phyloP scores from a whole-genome alignment of 1,139 yeast species.

The Pichia sorboxylosa region DNA sequence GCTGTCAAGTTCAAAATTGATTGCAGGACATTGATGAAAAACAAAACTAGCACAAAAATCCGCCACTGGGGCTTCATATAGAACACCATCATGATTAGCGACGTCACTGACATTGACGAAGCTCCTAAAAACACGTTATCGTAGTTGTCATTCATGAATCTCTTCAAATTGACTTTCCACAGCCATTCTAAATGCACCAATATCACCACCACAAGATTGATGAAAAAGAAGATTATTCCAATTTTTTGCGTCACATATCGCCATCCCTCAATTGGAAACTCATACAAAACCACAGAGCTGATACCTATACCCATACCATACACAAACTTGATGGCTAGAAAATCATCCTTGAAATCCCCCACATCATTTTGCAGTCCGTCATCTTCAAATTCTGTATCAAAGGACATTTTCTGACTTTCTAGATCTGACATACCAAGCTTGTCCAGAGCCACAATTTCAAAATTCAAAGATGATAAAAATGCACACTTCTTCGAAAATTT shows the following conservation, averaged over 20 bases:
- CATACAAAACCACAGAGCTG: slow-evolving; percentile 43
- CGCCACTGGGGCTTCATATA: slow-evolving; percentile 26
- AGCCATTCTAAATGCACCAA: slow-evolving; percentile 29
- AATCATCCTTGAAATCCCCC: too few relatives aligned
- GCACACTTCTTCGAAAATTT: too few relatives aligned
- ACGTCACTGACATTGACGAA: slow-evolving; percentile 63
- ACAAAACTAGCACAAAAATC: slow-evolving; percentile 41
- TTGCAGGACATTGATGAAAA: slow-evolving; percentile 54
- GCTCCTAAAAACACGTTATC: slow-evolving; percentile 48
- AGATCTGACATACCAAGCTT: too few relatives aligned
- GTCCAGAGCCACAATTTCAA: too few relatives aligned
- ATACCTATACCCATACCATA: slow-evolving; percentile 83
- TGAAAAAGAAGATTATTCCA: slow-evolving; percentile 44
- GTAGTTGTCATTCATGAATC: background rate
- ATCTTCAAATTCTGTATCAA: too few relatives aligned
- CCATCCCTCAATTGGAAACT: slow-evolving; percentile 49
- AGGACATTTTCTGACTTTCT: too few relatives aligned
- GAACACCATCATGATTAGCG: slow-evolving; percentile 46
- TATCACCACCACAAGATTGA: slow-evolving; percentile 39
- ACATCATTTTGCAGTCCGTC: too few relatives aligned
- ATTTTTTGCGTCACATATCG: slow-evolving; percentile 18
- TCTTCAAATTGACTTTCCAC: slow-evolving; percentile 18
- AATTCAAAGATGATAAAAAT: too few relatives aligned
- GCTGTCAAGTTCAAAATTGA: slow-evolving; percentile 27
- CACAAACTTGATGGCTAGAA: too few relatives aligned